Percentiles rank a stretch among this genome's conserved stretches.
These are phyloP conservation scores for Metrosideros polymorpha DNA, from an alignment of 441 rosid genomes.

Conservation along the genomic window DNA sequence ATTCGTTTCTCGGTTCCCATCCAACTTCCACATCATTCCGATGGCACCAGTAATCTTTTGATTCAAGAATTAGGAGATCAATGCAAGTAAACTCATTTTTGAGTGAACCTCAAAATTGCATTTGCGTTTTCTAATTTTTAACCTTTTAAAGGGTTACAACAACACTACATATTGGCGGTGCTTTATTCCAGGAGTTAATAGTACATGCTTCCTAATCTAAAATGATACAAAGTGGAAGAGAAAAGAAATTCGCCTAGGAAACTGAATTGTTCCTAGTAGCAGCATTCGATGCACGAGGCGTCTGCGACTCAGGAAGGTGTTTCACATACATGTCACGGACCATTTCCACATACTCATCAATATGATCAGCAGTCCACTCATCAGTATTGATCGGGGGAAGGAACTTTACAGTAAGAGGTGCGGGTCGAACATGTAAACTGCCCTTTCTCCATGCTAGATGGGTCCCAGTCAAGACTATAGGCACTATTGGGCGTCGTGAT, in stretches of 20 bases:
- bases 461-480: slow-evolving; percentile 38
- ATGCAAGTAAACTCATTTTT: not conserved
- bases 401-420: slow-evolving; percentile 33
- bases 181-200: not conserved
- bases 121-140: not conserved
- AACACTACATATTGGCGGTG: not conserved
- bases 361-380: slow-evolving; percentile 29
- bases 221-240: not conserved
- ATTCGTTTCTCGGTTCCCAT: not conserved
- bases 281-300: slow-evolving; percentile 13
- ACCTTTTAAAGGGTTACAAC: not conserved
- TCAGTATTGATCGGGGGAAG: slow-evolving; percentile 38
- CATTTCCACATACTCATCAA: slow-evolving; percentile 25
- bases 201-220: not conserved
- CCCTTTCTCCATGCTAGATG: slow-evolving; percentile 61
- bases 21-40: not conserved
- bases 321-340: slow-evolving; percentile 23
- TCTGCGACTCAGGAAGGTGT: slow-evolving; percentile 36
- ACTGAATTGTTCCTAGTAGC: not conserved
- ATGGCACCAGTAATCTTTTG: not conserved
- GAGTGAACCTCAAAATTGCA: not conserved
- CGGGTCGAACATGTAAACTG: slow-evolving; percentile 36
- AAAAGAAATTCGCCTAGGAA: not conserved
- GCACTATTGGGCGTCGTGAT: slow-evolving; percentile 37
- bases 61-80: not conserved